These are phyloP conservation scores for Erysimum pusillum DNA, from an alignment of 441 rosid genomes.

Conservation along the genomic window DNA sequence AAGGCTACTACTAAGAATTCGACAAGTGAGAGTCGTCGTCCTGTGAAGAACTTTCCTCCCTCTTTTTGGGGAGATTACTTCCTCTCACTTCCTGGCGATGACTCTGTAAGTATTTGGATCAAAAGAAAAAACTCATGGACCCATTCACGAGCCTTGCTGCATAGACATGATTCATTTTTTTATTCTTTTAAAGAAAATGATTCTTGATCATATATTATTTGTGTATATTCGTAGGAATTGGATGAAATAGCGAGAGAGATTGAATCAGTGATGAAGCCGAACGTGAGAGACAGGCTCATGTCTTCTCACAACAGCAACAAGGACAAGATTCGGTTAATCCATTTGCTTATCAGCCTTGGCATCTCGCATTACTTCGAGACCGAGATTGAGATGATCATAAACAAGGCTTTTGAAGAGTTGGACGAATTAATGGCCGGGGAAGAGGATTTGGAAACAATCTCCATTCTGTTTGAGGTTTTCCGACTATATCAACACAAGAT, in stretches of 20 bases:
- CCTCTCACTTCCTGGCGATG: background rate
- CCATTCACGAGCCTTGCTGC: background rate
- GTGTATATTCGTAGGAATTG: background rate
- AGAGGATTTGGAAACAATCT: conserved; percentile 10
- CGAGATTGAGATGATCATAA: conserved; percentile 25
- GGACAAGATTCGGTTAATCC: conserved; percentile 17
- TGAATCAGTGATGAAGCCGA: conserved; percentile 12
- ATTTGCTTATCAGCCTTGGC: conserved; percentile 13
- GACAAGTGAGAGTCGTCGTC: conserved; percentile 2
- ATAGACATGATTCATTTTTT: background rate
- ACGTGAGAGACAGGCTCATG: conserved; percentile 23
- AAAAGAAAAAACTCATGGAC: background rate
- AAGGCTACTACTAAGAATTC: background rate
- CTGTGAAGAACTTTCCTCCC: background rate
- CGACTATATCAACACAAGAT: background rate
- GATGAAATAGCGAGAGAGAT: background rate
- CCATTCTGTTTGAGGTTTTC: conserved; percentile 25
- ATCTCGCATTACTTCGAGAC: background rate
- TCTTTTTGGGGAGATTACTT: conserved; percentile 27
- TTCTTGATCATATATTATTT: background rate
- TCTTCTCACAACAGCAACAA: background rate
- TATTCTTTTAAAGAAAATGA: background rate
- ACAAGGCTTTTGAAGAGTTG: background rate
- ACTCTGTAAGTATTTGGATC: background rate
- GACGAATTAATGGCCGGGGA: background rate